Evolutionary conservation across 805 yeast species (phyloP).

Genomic region (Yarrowia sp.): DNA sequence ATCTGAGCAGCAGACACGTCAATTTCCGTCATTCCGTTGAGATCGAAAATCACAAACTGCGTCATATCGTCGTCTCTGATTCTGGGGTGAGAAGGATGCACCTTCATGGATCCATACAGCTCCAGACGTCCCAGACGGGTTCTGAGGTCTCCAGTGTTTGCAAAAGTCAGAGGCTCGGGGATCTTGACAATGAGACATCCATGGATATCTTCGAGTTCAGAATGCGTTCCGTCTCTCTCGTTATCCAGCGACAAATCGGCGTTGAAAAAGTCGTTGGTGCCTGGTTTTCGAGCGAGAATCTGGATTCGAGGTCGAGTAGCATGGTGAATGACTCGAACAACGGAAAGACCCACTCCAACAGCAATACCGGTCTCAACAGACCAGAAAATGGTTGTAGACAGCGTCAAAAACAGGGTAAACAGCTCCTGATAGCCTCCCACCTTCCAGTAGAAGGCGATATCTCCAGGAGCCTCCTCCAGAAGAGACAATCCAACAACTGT

Average conservation of each 20-base stretch:
- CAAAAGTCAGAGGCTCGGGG: slow-evolving; percentile 86
- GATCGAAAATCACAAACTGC: slow-evolving; percentile 65
- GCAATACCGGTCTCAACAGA: slow-evolving; percentile 89
- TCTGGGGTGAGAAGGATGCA: slow-evolving; percentile 72
- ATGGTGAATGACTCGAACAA: slow-evolving; percentile 74
- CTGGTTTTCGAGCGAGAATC: slow-evolving; percentile 67
- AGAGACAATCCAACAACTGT: slow-evolving; percentile 73
- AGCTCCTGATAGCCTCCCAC: slow-evolving; percentile 78
- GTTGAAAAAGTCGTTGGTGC: slow-evolving; percentile 61
- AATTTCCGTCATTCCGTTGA: slow-evolving; percentile 76
- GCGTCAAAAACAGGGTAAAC: slow-evolving; percentile 62
- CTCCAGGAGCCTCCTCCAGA: slow-evolving; percentile 81
- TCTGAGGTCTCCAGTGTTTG: slow-evolving; percentile 76
- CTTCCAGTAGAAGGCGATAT: slow-evolving; percentile 66
- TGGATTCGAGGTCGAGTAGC: slow-evolving; percentile 82
- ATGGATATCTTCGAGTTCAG: slow-evolving; percentile 49
- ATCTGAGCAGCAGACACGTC: slow-evolving; percentile 81
- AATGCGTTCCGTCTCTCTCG: slow-evolving; percentile 36
- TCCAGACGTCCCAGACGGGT: slow-evolving; percentile 67
- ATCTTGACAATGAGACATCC: slow-evolving; percentile 76
- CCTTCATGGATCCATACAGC: slow-evolving; percentile 66
- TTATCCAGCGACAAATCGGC: slow-evolving; percentile 54
- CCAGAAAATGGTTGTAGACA: slow-evolving; percentile 60
- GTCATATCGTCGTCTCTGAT: slow-evolving; percentile 48
- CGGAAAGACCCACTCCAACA: slow-evolving; percentile 78